Evolutionary conservation across 2,329 filamentous ascomycete genomes (phyloP).

Genomic region (Simplicillium sp.): DNA sequence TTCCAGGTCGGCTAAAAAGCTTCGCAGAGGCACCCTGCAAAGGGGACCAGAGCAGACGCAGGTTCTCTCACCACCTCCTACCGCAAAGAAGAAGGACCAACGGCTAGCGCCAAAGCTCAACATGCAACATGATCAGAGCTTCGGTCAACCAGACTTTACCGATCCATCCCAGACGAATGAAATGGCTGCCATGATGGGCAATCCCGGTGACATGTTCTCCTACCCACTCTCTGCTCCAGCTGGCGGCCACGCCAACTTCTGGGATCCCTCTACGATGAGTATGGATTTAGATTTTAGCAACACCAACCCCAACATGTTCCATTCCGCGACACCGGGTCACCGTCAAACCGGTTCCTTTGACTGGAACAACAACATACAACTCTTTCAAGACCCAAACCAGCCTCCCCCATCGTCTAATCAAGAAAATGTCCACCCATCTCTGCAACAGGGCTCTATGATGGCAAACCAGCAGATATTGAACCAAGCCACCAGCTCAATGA

Average conservation of each 20-base stretch:
- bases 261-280: conserved; percentile 45
- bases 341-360: conserved; percentile 43
- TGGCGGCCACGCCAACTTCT: conserved; percentile 42
- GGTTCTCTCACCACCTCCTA: conserved; percentile 51
- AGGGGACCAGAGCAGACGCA: conserved; percentile 31
- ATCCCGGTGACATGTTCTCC: conserved; percentile 45
- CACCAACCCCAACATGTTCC: conserved; percentile 33
- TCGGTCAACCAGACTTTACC: conserved; percentile 41
- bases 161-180: conserved; percentile 38
- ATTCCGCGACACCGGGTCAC: conserved; percentile 22
- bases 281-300: conserved; percentile 52
- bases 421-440: conserved; percentile 22
- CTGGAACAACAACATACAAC: conserved; percentile 45
- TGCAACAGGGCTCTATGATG: background rate
- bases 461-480: background rate
- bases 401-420: conserved; percentile 21
- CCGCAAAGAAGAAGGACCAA: conserved; percentile 43
- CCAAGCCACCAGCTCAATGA: background rate
- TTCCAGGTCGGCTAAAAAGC: conserved; percentile 31
- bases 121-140: conserved; percentile 51
- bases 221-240: conserved; percentile 52
- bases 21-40: conserved; percentile 28
- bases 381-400: conserved; percentile 39
- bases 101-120: conserved; percentile 44
- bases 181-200: conserved; percentile 35